A percentile compares a stretch with the other conserved stretches of the same genome.
Evolutionary conservation across 108 stramenopile genomes (phyloP).

Genomic region (Stephanodiscus triporus): DNA sequence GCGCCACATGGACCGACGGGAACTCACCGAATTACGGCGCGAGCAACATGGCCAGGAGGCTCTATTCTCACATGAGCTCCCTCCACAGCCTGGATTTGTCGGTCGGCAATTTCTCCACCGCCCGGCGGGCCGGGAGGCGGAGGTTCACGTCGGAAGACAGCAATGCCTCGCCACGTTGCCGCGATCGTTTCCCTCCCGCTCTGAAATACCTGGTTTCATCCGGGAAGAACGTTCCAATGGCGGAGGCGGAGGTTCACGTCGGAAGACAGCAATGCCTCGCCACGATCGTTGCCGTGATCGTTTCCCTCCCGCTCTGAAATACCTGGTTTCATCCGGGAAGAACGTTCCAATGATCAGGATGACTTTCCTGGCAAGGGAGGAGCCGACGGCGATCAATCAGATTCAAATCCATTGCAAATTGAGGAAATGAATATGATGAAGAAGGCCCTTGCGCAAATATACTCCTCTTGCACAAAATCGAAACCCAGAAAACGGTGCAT

Average conservation of each 20-base stretch:
- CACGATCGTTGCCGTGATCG: constrained; percentile 20
- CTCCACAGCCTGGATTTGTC: constrained; percentile 20
- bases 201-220: constrained; percentile 3
- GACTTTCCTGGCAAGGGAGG: background rate
- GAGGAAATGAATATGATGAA: constrained; percentile 57
- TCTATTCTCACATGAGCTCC: constrained; percentile 21
- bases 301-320: constrained; percentile 30
- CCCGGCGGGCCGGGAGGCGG: background rate
- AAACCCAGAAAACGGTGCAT: background rate
- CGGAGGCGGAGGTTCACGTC: background rate
- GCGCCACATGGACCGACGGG: background rate
- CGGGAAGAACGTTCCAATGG: constrained; percentile 29
- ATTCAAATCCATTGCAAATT: constrained; percentile 4
- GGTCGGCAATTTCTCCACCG: background rate
- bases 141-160: background rate
- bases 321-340: constrained; percentile 17
- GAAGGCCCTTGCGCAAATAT: constrained; percentile 66
- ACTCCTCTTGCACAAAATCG: constrained; percentile 57
- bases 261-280: background rate
- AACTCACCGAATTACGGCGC: constrained; percentile 13
- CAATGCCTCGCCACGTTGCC: constrained; percentile 3
- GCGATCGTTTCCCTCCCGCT: constrained; percentile 36
- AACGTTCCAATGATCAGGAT: constrained; percentile 18
- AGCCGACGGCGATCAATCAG: background rate
- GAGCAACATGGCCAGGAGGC: constrained; percentile 1